phyloP scores from a whole-genome alignment of 352 stramenopile genomes.

The Phytophthora hibernalis region DNA sequence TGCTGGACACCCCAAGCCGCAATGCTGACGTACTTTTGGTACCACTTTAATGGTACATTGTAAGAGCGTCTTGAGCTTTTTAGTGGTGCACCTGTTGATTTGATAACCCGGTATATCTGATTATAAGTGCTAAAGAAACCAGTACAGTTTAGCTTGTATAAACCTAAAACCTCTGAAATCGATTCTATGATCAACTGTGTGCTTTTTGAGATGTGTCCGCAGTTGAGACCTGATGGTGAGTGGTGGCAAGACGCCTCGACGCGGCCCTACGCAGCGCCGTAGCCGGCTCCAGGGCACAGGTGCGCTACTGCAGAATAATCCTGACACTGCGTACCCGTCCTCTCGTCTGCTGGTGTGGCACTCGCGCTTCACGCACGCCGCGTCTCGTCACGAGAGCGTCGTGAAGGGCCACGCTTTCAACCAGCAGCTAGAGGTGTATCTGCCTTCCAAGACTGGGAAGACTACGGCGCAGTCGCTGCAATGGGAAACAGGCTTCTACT shows the following conservation, averaged over 20 bases:
- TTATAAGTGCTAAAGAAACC: too few species aligned
- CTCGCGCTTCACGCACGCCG: constrained; percentile 49
- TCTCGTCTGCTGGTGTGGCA: constrained; percentile 71
- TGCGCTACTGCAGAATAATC: constrained; percentile 20
- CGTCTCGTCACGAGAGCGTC: constrained; percentile 58
- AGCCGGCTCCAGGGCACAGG: constrained; percentile 15
- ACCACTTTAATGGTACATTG: constrained; percentile 4
- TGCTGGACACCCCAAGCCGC: background rate
- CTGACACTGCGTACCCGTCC: constrained; percentile 30
- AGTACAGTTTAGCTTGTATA: too few species aligned
- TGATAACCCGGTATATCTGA: too few species aligned
- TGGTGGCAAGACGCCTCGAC: constrained; percentile 57
- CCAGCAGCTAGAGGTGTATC: constrained; percentile 78
- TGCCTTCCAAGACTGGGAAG: constrained; percentile 45
- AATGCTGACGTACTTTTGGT: constrained; percentile 9
- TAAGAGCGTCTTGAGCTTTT: too few species aligned
- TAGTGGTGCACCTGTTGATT: too few species aligned
- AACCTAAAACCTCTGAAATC: too few species aligned
- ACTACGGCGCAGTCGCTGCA: constrained; percentile 57
- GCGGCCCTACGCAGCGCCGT: constrained; percentile 34
- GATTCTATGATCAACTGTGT: too few species aligned
- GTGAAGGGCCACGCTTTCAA: constrained; percentile 59
- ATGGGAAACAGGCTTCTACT: constrained; percentile 88
- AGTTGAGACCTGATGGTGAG: too few species aligned
- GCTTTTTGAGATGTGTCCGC: too few species aligned